Evolutionary conservation across 2,329 filamentous ascomycete species (phyloP).

Genomic region (Emergomyces africanus): DNA sequence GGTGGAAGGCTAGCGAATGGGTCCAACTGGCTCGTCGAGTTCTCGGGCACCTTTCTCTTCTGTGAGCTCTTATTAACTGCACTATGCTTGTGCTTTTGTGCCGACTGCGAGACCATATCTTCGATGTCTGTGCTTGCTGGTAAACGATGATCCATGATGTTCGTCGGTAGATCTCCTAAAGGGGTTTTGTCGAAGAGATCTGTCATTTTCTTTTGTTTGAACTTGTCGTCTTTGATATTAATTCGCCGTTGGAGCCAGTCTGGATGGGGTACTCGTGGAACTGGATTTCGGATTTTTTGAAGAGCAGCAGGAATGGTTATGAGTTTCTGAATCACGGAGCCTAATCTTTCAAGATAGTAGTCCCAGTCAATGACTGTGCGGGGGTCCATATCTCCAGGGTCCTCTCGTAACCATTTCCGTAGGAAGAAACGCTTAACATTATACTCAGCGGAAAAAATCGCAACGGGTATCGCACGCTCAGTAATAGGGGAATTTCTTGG

Average conservation of each 20-base stretch:
- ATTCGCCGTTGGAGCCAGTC: constrained; percentile 95
- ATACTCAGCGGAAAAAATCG: constrained; percentile 92
- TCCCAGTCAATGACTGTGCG: constrained; percentile 87
- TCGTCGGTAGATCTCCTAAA: constrained; percentile 56
- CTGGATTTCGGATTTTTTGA: constrained; percentile 88
- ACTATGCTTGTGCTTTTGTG: constrained; percentile 51
- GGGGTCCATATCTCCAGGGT: constrained; percentile 81
- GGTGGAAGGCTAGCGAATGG: constrained; percentile 72
- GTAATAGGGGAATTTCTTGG: constrained; percentile 87
- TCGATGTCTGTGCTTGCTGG: constrained; percentile 56
- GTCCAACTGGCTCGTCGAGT: constrained; percentile 51
- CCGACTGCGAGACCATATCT: constrained; percentile 54
- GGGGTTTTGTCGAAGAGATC: constrained; percentile 64
- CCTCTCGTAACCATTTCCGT: constrained; percentile 90
- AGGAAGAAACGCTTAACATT: constrained; percentile 78
- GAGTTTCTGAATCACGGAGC: constrained; percentile 95
- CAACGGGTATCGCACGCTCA: constrained; percentile 84
- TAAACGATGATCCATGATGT: constrained; percentile 45
- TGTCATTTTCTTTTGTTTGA: constrained; percentile 98
- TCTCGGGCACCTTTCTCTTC: constrained; percentile 64
- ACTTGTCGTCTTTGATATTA: constrained; percentile 87
- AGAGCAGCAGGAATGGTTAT: constrained; percentile 96
- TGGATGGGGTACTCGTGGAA: constrained; percentile 83
- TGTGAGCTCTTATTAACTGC: constrained; percentile 44
- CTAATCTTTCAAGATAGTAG: constrained; percentile 91